Base-by-base conservation (phyloP, 2,329 filamentous ascomycete species). In the Berkeleyomyces basicola region DNA sequence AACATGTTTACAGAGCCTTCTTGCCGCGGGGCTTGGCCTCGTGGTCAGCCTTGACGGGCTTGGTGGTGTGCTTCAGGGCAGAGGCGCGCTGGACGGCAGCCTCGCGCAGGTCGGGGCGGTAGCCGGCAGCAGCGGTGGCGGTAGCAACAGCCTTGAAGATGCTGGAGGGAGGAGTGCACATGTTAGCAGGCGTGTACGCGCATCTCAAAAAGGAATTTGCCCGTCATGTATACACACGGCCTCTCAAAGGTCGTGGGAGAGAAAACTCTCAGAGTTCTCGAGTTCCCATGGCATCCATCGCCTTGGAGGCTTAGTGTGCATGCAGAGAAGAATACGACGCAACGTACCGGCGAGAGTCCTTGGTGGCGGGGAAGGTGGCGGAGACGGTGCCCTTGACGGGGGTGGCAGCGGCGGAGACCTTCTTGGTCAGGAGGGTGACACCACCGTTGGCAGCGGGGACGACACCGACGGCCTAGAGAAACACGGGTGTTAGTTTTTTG, bases 111-210 rank as follows among this genome's bases (percentile, higher is more conserved):
- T 92, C 88, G 71, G 81, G 71, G 70, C 88, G 88, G 86, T 97
- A 99, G 73, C 85, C 83, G 74, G 82, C 82, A 84, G 90, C 90
- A 75, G 90, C 87, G 70, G 85, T 84, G 74, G 81, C 79, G 80
- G 83, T 87, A 78, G 90, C 90, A 74, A 97, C 84, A 71, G 82
- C 82, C 80, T 87, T 88, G 85, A 91, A 97, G 78, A 87, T 86
- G 83, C 90, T 93, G 68, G 61, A 23, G 49, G 40, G 36, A 46
- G n/a, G 31, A 31, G 31, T 4, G 7, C 16, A 39, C 47, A 36
- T 61, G 64, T 62, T 63, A 64, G 60, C 46, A 23, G 5, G 11
- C 33, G 31, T 40, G 37, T 16, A 60, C 11, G 39, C n/a, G 39
- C n/a, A 58, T 11, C 14, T 16, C 7, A 47, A 43, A 31, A 42